Conservation (phyloP, 2,329 filamentous ascomycete genomes). For the Aquanectria penicillioides region DNA sequence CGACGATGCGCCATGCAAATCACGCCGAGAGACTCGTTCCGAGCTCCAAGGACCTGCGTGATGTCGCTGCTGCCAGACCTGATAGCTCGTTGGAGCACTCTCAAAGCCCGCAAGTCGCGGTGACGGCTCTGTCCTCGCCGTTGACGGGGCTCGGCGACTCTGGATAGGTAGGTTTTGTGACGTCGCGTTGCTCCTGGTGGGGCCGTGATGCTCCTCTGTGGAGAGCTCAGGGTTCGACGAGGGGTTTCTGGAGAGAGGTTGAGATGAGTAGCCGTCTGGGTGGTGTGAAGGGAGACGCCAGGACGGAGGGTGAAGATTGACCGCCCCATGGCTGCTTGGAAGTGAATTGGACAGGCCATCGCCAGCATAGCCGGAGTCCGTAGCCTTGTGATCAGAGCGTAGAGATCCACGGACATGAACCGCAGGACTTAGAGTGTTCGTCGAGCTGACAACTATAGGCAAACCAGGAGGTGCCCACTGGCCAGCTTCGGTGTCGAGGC, state of each 20-base stretch:
- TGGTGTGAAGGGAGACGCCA: constrained; percentile 21
- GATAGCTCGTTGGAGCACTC: constrained; percentile 21
- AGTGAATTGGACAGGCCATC: constrained; percentile 26
- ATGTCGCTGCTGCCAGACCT: constrained; percentile 24
- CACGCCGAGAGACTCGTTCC: constrained; percentile 13
- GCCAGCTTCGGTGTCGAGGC: constrained; percentile 23
- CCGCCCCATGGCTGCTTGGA: constrained; percentile 27
- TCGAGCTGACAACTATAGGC: constrained; percentile 28
- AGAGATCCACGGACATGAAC: not conserved
- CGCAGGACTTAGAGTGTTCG: constrained; percentile 21
- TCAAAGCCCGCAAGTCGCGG: constrained; percentile 25
- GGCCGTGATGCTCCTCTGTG: constrained; percentile 1
- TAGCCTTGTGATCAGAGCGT: constrained; percentile 10
- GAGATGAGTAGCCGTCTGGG: constrained; percentile 32
- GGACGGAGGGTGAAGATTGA: constrained; percentile 27
- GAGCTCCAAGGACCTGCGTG: constrained; percentile 30
- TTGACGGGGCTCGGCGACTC: constrained; percentile 26
- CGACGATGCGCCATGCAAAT: constrained; percentile 7
- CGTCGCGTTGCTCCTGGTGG: constrained; percentile 6
- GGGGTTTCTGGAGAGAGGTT: constrained; percentile 32
- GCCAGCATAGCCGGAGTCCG: constrained; percentile 25
- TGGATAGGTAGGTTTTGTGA: constrained; percentile 9
- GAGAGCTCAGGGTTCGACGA: constrained; percentile 25
- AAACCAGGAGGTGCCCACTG: constrained; percentile 27
- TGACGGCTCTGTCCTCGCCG: constrained; percentile 31